Conservation (phyloP, 139 green algal genomes). For the Chlamydomonas urium region DNA sequence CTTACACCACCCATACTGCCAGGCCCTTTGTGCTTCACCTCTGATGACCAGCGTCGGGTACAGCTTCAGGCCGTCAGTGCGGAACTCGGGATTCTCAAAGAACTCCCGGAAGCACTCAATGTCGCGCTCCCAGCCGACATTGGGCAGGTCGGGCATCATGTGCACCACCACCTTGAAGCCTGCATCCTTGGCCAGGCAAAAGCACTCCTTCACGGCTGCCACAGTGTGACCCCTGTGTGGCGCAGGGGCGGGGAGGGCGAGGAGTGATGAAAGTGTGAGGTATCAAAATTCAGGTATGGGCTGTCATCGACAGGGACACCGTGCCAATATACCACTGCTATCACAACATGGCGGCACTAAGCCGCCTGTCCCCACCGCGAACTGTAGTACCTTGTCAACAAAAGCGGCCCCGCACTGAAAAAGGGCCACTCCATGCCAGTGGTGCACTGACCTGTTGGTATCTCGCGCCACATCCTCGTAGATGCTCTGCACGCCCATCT, state of each 20-base stretch:
- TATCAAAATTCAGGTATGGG: too few relatives aligned
- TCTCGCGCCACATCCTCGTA: slow-evolving; percentile 88
- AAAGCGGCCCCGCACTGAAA: too few relatives aligned
- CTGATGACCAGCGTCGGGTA: slow-evolving; percentile 80
- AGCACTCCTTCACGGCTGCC: slow-evolving; percentile 86
- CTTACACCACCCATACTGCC: too few relatives aligned
- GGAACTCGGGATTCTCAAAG: slow-evolving; percentile 94
- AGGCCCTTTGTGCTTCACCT: too few relatives aligned
- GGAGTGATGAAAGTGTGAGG: not conserved
- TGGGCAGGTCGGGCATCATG: slow-evolving; percentile 99
- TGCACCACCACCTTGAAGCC: slow-evolving; percentile 95
- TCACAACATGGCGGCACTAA: too few relatives aligned
- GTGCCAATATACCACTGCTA: too few relatives aligned
- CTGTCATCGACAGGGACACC: too few relatives aligned
- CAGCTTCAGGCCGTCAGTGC: slow-evolving; percentile 90
- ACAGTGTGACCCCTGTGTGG: slow-evolving; percentile 45
- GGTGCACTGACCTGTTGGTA: slow-evolving; percentile 94
- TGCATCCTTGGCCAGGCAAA: slow-evolving; percentile 88
- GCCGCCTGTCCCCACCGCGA: too few relatives aligned
- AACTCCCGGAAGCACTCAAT: slow-evolving; percentile 96
- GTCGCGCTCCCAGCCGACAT: slow-evolving; percentile 95
- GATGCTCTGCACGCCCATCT: slow-evolving; percentile 82
- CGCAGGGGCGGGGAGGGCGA: not conserved
- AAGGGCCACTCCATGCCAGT: too few relatives aligned
- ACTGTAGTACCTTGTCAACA: too few relatives aligned